Conservation (phyloP, 208 protist species). For the Porcisia deanei region DNA sequence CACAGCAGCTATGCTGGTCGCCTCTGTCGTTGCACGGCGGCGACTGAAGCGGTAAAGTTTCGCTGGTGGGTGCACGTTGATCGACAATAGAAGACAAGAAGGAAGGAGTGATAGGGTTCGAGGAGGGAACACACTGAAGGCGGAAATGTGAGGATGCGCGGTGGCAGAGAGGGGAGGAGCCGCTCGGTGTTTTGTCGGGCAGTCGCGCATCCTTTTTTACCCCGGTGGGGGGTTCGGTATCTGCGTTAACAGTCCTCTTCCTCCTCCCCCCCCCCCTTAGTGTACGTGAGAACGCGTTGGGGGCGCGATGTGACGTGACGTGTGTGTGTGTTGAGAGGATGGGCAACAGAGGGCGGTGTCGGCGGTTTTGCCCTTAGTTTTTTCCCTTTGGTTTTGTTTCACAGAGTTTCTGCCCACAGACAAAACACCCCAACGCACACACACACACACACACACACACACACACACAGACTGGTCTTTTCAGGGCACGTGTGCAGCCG, state of each 20-base stretch:
- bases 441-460: no score
- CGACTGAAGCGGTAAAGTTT: conserved; percentile 11
- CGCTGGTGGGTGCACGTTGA: not conserved
- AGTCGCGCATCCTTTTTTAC: no score
- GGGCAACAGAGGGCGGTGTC: no score
- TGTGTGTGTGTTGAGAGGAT: not conserved
- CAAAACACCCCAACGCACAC: no score
- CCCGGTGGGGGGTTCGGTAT: not conserved
- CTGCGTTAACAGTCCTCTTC: not conserved
- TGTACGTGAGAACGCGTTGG: no score
- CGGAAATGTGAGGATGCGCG: not conserved
- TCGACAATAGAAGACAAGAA: no score
- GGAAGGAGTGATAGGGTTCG: not conserved
- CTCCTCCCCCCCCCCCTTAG: not conserved
- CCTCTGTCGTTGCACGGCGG: conserved; percentile 23
- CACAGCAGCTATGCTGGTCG: conserved; percentile 30
- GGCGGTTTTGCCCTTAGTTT: not conserved
- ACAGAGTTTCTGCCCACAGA: conserved; percentile 9
- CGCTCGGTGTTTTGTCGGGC: no score
- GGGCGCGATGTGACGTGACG: not conserved
- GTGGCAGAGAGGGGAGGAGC: not conserved
- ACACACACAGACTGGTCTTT: no score
- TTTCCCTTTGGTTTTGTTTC: conserved; percentile 20
- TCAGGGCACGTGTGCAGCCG: no score
- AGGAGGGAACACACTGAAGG: not conserved